These are phyloP conservation scores for Coprinopsis sp. DNA, from an alignment of 768 basidiomycete species.

Conservation along the genomic window DNA sequence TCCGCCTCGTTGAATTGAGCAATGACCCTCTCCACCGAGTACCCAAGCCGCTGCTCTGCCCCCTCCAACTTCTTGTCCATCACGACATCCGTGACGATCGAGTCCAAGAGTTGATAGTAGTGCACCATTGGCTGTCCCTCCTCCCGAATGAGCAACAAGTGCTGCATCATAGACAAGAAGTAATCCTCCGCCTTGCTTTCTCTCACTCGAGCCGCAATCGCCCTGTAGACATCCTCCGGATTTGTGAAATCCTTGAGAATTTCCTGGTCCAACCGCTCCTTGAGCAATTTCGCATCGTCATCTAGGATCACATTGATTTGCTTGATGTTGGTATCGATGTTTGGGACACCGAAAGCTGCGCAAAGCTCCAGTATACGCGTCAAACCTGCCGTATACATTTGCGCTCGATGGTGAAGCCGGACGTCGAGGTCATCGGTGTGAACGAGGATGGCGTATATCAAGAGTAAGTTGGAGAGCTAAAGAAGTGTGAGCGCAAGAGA, in stretches of 20 bases:
- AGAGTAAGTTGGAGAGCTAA: conserved; percentile 67
- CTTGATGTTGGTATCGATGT: conserved; percentile 63
- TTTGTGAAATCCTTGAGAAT: conserved; percentile 73
- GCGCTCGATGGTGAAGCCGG: conserved; percentile 79
- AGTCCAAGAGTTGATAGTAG: conserved; percentile 89
- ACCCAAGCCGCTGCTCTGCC: conserved; percentile 80
- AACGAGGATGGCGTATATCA: conserved; percentile 65
- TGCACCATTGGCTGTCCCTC: conserved; percentile 81
- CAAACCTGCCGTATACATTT: conserved; percentile 88
- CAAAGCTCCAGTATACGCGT: conserved; percentile 67
- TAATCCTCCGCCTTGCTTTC: conserved; percentile 77
- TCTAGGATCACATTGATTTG: conserved; percentile 57
- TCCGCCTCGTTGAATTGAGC: conserved; percentile 90
- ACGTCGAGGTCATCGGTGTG: conserved; percentile 74
- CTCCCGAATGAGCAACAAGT: conserved; percentile 84
- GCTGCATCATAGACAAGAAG: conserved; percentile 92
- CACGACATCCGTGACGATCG: conserved; percentile 84
- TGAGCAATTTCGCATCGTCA: conserved; percentile 69
- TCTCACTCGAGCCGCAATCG: conserved; percentile 70
- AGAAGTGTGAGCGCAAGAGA: conserved; percentile 5
- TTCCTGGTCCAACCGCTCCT: conserved; percentile 70
- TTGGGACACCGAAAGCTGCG: conserved; percentile 55
- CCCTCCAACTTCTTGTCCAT: conserved; percentile 86
- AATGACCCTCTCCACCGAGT: conserved; percentile 85
- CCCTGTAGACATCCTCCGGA: conserved; percentile 84